Base-by-base conservation (phyloP, 805 yeast genomes). In the Kodamaea hsintzibuensis region DNA sequence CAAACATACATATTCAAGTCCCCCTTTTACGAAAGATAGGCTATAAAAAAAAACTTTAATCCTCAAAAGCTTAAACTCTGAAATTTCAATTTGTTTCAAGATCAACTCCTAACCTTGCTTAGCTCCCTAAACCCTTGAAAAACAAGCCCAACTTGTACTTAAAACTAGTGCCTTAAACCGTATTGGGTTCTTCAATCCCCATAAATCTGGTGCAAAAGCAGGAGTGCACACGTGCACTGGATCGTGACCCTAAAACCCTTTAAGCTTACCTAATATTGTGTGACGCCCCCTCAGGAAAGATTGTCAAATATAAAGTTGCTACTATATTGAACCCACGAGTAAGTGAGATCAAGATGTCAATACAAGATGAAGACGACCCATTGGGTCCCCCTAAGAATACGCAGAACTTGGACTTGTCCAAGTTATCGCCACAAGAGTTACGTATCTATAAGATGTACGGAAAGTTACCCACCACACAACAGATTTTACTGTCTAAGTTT, bases 381-480 rank as follows among this genome's bases (percentile, higher is more conserved):
- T 69, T 80, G 62, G 80, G 79, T 27, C 78, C 78, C 49, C 82
- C 80, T 37, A 71, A 60, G 47, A 76, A 75, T 56, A 69, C 72
- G 47, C 78, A 76, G 56, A 70, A 73, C 52, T 62, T 81, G 33
- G 91, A 86, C 63, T 64, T 82, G 51, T 74, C 83, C 17, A 81
- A 83, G 53, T 70, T 88, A 53, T 74, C 87, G 2, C 89, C 95
- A 12, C 95, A 91, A 64, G 98, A 92, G 68, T 77, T 86, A 66
- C 85, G 85, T 56, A 75, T 92, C 18, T 87, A 85, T 71, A 85
- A 82, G 63, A 72, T 91, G 75, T 91, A 92, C 69, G 98, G 97
- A 30, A 88, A 85, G 66, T 74, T 91, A 49, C 98, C 97, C 19
- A 82, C 91, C 25, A 86, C 83, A 54, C 85, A 86, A 53, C 96